phyloP scores from a whole-genome alignment of 495 filamentous ascomycete genomes.

The Aspergillus carlsbadensis region DNA sequence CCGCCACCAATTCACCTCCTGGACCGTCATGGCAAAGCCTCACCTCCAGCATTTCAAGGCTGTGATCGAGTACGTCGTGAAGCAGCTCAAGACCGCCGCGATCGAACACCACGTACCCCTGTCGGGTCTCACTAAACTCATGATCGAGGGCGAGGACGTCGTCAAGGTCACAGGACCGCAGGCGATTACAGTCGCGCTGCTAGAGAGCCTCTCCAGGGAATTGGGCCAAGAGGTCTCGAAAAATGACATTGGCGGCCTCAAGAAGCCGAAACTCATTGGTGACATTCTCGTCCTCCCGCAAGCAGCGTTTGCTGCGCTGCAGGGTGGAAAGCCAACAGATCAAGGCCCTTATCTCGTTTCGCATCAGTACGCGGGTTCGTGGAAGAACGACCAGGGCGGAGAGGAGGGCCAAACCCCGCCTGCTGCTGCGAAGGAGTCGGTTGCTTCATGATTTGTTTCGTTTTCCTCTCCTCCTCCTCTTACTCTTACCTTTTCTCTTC shows the following conservation, averaged over 20 bases:
- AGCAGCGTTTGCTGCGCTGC: conserved; percentile 37
- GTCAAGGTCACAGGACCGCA: conserved; percentile 42
- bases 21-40: conserved; percentile 40
- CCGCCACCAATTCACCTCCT: conserved; percentile 38
- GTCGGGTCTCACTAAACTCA: conserved; percentile 23
- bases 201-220: conserved; percentile 28
- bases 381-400: conserved; percentile 16
- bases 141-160: conserved; percentile 35
- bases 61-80: conserved; percentile 14
- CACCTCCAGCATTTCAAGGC: conserved; percentile 12
- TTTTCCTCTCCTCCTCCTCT: neutral
- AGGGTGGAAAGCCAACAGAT: conserved; percentile 28
- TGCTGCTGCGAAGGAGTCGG: neutral
- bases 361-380: conserved; percentile 35
- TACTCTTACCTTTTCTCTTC: neutral
- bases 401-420: conserved; percentile 6
- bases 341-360: conserved; percentile 30
- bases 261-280: conserved; percentile 33
- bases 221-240: conserved; percentile 24
- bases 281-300: conserved; percentile 43
- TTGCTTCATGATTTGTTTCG: neutral
- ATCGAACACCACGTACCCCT: conserved; percentile 6
- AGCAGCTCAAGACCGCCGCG: conserved; percentile 7
- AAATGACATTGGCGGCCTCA: conserved; percentile 28
- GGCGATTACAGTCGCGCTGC: conserved; percentile 35